phyloP scores from a whole-genome alignment of 1,284 basidiomycete species.

The Puccinia horiana region DNA sequence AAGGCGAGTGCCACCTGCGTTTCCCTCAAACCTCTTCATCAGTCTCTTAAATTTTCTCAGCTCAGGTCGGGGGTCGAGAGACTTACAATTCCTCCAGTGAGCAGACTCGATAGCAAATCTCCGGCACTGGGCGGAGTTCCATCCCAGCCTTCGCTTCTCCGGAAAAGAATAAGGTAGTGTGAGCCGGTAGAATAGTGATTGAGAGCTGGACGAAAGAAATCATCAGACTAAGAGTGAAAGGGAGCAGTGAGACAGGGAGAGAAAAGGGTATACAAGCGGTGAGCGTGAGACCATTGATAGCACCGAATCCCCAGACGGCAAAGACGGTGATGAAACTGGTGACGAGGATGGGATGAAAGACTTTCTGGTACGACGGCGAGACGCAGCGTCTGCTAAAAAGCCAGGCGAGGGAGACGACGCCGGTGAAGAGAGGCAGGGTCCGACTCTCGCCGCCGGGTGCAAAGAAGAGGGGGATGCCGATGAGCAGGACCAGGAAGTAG shows the following conservation, averaged over 20 bases:
- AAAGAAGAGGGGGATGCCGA: slow-evolving; percentile 43
- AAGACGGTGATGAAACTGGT: slow-evolving; percentile 47
- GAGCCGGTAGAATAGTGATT: slow-evolving; percentile 32
- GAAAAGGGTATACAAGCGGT: not conserved
- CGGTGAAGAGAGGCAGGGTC: slow-evolving; percentile 36
- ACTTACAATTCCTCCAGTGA: slow-evolving; percentile 42
- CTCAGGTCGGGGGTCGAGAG: not conserved
- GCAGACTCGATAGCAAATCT: slow-evolving; percentile 32
- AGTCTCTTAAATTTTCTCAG: not conserved
- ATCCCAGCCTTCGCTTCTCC: slow-evolving; percentile 26
- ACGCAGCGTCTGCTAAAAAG: slow-evolving; percentile 38
- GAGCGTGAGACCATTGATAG: slow-evolving; percentile 32
- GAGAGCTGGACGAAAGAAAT: slow-evolving; percentile 2
- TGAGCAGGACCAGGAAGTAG: slow-evolving; percentile 35
- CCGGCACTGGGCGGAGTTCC: slow-evolving; percentile 36
- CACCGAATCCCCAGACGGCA: slow-evolving; percentile 27
- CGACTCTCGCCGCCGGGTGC: slow-evolving; percentile 38
- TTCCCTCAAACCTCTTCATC: not conserved
- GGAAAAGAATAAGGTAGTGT: slow-evolving; percentile 26
- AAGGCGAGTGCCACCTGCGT: slow-evolving; percentile 34
- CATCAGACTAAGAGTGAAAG: not conserved
- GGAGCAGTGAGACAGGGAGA: not conserved
- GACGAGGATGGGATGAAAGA: slow-evolving; percentile 48
- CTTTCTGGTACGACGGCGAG: slow-evolving; percentile 10
- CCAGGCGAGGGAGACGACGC: slow-evolving; percentile 42